These are phyloP conservation scores for Suillus luteus DNA, from an alignment of 768 basidiomycete genomes.

Conservation along the genomic window DNA sequence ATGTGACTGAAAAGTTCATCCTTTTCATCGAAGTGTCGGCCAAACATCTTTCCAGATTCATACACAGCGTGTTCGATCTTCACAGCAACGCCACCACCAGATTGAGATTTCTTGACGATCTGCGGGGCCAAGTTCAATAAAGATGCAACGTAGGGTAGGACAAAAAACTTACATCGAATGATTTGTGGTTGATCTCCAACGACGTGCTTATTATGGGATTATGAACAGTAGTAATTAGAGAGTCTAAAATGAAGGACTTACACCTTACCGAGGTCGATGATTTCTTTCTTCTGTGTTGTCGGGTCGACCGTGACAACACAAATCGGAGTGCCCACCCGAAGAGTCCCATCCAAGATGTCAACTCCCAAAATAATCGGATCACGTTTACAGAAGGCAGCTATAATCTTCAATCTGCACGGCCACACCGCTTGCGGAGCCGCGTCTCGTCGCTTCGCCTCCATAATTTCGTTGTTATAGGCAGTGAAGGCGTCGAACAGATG, in stretches of 20 bases:
- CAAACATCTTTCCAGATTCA: conserved; percentile 93
- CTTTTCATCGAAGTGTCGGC: conserved; percentile 94
- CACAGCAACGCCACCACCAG: conserved; percentile 95
- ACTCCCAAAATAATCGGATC: conserved; percentile 98
- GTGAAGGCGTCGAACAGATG: conserved; percentile 97
- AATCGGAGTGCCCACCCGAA: conserved; percentile 91
- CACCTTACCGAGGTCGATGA: conserved; percentile 94
- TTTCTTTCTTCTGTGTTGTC: conserved; percentile 84
- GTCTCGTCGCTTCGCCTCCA: conserved; percentile 88
- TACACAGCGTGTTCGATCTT: conserved; percentile 99
- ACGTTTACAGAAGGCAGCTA: conserved; percentile 94
- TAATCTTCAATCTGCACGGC: conserved; percentile 92
- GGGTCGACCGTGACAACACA: conserved; percentile 95
- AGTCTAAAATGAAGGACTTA: conserved; percentile 40
- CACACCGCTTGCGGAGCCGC: conserved; percentile 95
- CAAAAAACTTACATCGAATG: conserved; percentile 60
- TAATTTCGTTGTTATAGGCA: conserved; percentile 88
- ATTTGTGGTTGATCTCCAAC: conserved; percentile 96
- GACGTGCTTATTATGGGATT: conserved; percentile 64
- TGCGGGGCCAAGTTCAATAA: conserved; percentile 29
- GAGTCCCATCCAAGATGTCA: conserved; percentile 90
- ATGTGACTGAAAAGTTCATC: conserved; percentile 92
- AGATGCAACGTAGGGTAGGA: background rate
- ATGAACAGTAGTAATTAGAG: conserved; percentile 12
- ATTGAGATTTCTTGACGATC: conserved; percentile 91